Evolutionary conservation across 192 early-diverging fungal species (phyloP).

Genomic region (Dimargaris verticillata): DNA sequence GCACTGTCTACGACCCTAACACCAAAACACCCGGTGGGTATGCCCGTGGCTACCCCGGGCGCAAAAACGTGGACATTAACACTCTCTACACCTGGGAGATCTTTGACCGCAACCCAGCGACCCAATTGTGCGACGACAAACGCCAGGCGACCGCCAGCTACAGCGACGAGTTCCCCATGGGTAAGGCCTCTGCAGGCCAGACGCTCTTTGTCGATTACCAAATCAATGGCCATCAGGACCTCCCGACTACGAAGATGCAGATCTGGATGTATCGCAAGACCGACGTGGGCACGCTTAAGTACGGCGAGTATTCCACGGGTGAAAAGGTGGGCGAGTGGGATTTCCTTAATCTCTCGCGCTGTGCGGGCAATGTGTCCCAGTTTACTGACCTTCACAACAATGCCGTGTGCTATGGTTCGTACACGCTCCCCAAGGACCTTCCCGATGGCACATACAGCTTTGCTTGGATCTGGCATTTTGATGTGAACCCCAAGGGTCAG

Average conservation of each 20-base stretch:
- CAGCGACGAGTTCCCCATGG: conserved; percentile 25
- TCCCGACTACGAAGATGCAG: conserved; percentile 20
- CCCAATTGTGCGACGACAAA: conserved; percentile 30
- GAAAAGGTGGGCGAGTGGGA: conserved; percentile 21
- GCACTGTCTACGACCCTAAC: conserved; percentile 21
- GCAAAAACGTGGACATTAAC: conserved; percentile 27
- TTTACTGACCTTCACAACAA: conserved; percentile 23
- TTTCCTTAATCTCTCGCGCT: conserved; percentile 13
- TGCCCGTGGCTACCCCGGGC: conserved; percentile 32
- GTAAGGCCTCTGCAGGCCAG: conserved; percentile 29
- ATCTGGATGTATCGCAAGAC: conserved; percentile 22
- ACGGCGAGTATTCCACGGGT: conserved; percentile 15
- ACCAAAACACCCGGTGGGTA: conserved; percentile 28
- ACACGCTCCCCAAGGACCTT: conserved; percentile 31
- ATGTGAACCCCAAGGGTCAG: conserved; percentile 37
- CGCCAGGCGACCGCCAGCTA: conserved; percentile 20
- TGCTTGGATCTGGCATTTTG: conserved; percentile 46
- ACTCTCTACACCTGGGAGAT: conserved; percentile 29
- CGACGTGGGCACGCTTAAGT: conserved; percentile 16
- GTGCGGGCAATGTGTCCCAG: conserved; percentile 26
- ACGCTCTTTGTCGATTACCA: conserved; percentile 32
- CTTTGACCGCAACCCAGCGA: conserved; percentile 19
- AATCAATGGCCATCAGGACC: conserved; percentile 36
- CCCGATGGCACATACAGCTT: conserved; percentile 30
- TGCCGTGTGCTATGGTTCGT: conserved; percentile 29